Percentiles rank a stretch among this genome's conserved stretches.
Conservation (phyloP, 495 filamentous ascomycete genomes). For the Penicillium goetzii region DNA sequence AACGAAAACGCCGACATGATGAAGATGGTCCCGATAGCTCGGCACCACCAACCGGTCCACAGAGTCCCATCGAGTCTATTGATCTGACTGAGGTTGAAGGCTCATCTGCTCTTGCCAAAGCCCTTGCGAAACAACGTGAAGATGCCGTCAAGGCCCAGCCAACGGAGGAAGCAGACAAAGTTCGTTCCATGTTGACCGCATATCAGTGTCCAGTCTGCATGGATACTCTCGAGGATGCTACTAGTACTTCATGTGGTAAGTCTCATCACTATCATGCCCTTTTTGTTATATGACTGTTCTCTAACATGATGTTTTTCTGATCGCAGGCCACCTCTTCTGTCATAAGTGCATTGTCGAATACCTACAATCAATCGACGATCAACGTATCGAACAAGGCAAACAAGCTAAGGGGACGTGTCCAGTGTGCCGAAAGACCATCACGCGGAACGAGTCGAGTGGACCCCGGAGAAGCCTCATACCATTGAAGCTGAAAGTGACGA, state of each 20-base stretch:
- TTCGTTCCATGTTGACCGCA: constrained; percentile 3
- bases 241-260: constrained; percentile 26
- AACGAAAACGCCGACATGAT: constrained; percentile 25
- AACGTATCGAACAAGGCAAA: constrained; percentile 11
- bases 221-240: constrained; percentile 27
- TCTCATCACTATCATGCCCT: background rate
- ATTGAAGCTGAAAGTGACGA: constrained; percentile 22
- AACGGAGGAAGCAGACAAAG: constrained; percentile 8
- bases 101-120: constrained; percentile 46
- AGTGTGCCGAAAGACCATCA: constrained; percentile 25
- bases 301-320: background rate
- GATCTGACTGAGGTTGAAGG: constrained; percentile 45
- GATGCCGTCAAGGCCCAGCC: constrained; percentile 46
- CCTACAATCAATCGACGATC: constrained; percentile 13
- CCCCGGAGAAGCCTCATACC: constrained; percentile 24
- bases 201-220: constrained; percentile 30
- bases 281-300: background rate
- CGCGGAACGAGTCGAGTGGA: constrained; percentile 19
- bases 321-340: constrained; percentile 26
- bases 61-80: constrained; percentile 17
- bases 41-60: background rate
- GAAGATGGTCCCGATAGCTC: background rate
- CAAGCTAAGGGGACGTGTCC: constrained; percentile 21
- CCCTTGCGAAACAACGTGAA: constrained; percentile 50
- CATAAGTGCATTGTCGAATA: constrained; percentile 26